Evolutionary conservation across 768 basidiomycete species (phyloP).

Genomic region (Mycena metata): DNA sequence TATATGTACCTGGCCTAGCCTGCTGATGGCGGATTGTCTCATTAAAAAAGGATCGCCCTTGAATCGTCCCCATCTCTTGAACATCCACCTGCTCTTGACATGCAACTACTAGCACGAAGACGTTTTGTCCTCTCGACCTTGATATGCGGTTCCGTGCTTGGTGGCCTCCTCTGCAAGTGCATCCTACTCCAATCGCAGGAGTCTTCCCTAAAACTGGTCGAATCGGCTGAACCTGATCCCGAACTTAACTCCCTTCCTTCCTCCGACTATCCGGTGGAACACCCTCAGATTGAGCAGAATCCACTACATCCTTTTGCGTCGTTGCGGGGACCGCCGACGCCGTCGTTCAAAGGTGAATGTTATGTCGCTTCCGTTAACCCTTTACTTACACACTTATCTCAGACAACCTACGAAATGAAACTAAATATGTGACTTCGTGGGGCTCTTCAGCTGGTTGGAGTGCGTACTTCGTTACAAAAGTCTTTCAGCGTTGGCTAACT

Average conservation of each 20-base stretch:
- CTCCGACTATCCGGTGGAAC: not conserved
- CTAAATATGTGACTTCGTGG: constrained; percentile 60
- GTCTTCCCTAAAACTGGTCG: not conserved
- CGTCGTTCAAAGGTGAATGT: constrained; percentile 21
- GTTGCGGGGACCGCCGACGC: constrained; percentile 17
- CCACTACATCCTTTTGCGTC: constrained; percentile 8
- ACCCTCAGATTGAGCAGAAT: not conserved
- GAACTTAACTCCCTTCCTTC: constrained; percentile 3
- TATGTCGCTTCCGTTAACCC: constrained; percentile 45
- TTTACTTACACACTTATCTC: constrained; percentile 45
- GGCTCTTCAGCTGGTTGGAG: constrained; percentile 51
- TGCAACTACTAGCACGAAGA: constrained; percentile 10
- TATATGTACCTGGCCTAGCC: no score
- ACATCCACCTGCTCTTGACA: not conserved
- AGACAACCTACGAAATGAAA: constrained; percentile 30
- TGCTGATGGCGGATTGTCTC: not conserved
- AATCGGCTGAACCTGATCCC: not conserved
- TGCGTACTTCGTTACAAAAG: constrained; percentile 8
- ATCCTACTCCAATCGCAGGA: not conserved
- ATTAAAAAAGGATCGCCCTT: not conserved
- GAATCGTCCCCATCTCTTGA: no score
- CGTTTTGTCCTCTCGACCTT: not conserved
- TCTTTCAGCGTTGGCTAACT: constrained; percentile 14
- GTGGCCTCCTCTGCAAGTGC: constrained; percentile 13
- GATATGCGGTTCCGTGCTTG: constrained; percentile 2